Percentiles rank a stretch among this genome's conserved stretches.
phyloP scores from a whole-genome alignment of 192 early-diverging fungal genomes.

The Spinellus fusiger region DNA sequence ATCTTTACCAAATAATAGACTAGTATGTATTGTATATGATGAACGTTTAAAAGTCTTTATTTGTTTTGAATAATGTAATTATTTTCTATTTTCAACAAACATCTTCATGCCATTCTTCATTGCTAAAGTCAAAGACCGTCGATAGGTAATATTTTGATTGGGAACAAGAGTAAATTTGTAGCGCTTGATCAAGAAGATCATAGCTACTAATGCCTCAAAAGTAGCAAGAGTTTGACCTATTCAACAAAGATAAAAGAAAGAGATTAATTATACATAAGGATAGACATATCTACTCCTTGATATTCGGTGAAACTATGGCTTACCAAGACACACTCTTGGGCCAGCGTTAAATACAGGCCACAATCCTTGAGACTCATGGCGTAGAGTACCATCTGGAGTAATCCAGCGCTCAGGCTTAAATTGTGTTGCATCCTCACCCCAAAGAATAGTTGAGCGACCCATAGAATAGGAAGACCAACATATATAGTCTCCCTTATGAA shows the following conservation, averaged over 20 bases:
- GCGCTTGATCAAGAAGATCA: slow-evolving; percentile 25
- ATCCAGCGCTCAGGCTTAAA: slow-evolving; percentile 48
- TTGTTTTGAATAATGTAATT: too few species aligned
- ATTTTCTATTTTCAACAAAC: slow-evolving; percentile 12
- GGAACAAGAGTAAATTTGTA: slow-evolving; percentile 36
- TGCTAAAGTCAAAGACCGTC: slow-evolving; percentile 25
- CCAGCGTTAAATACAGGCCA: slow-evolving; percentile 52
- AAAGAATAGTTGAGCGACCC: slow-evolving; percentile 34
- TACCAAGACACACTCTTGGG: slow-evolving; percentile 39
- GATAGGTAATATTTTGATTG: slow-evolving; percentile 24
- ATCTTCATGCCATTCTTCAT: slow-evolving; percentile 33
- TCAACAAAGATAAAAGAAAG: slow-evolving; percentile 1
- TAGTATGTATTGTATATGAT: too few species aligned
- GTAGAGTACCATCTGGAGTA: slow-evolving; percentile 18
- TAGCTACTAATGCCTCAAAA: slow-evolving; percentile 37
- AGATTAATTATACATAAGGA: background rate
- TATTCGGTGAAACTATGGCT: background rate
- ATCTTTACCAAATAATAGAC: too few species aligned
- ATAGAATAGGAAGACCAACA: slow-evolving; percentile 34
- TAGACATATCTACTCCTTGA: background rate
- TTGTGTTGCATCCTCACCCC: slow-evolving; percentile 43
- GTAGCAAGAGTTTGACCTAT: slow-evolving; percentile 44
- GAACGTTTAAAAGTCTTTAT: too few species aligned
- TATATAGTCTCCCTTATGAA: slow-evolving; percentile 41
- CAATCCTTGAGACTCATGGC: slow-evolving; percentile 28